Conservation (phyloP, 257 asterid species). For the Capsicum baccatum region DNA sequence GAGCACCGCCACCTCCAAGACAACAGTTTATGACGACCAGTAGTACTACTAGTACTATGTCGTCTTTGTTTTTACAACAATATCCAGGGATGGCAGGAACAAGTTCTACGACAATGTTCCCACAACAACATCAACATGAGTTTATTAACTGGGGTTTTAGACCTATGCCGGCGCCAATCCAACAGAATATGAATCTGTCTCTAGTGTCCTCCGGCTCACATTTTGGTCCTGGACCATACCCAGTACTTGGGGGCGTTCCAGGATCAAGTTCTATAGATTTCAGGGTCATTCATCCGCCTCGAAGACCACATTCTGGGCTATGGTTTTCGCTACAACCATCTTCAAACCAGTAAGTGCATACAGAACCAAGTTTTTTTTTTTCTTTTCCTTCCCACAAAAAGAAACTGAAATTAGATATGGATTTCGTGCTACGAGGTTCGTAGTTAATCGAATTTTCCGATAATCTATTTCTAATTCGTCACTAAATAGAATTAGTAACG, state of each 20-base stretch:
- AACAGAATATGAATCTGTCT: constrained; percentile 49
- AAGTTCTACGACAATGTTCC: neutral
- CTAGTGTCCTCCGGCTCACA: constrained; percentile 41
- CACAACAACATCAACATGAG: constrained; percentile 10
- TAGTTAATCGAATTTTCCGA: neutral
- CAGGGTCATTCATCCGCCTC: constrained; percentile 78
- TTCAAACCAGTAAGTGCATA: constrained; percentile 66
- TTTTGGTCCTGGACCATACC: constrained; percentile 53
- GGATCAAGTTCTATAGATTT: constrained; percentile 52
- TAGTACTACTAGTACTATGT: neutral
- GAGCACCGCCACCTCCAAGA: constrained; percentile 36
- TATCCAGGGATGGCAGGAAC: constrained; percentile 22
- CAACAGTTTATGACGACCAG: neutral
- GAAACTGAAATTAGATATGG: too few species aligned
- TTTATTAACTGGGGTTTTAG: constrained; percentile 36
- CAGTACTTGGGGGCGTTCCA: constrained; percentile 46
- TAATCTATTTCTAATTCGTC: neutral
- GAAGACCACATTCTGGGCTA: constrained; percentile 80
- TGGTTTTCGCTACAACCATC: constrained; percentile 90
- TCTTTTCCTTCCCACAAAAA: neutral
- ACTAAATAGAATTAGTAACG: neutral
- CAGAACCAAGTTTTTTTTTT: neutral
- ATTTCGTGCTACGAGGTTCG: neutral
- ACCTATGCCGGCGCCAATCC: constrained; percentile 41
- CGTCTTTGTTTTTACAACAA: constrained; percentile 50